Conservation (phyloP, 2,329 filamentous ascomycete species). For the Simplicillium sp. region DNA sequence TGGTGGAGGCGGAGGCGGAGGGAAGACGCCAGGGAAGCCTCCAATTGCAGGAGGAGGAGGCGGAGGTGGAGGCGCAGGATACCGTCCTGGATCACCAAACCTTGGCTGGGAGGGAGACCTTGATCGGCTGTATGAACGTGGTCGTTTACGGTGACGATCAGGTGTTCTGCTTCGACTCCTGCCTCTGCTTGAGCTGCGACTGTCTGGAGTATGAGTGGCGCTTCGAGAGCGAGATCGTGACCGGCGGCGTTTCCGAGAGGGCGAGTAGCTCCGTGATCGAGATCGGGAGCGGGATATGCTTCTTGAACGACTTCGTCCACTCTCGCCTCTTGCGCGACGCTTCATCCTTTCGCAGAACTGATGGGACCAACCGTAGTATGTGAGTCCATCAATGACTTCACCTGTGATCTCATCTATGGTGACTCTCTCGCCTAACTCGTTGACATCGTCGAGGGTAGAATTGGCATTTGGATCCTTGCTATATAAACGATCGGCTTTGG, state of each 20-base stretch:
- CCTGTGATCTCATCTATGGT: conserved; percentile 57
- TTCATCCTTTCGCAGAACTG: conserved; percentile 78
- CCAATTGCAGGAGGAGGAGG: conserved; percentile 15
- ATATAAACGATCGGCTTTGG: conserved; percentile 62
- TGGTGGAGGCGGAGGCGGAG: not conserved
- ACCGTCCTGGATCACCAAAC: conserved; percentile 27
- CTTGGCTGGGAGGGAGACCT: conserved; percentile 25
- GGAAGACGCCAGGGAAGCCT: not conserved
- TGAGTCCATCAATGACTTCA: conserved; percentile 55
- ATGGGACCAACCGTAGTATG: conserved; percentile 83
- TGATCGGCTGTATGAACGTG: conserved; percentile 10
- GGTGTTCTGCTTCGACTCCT: conserved; percentile 14
- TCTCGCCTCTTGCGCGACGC: conserved; percentile 27
- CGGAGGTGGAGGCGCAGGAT: conserved; percentile 30
- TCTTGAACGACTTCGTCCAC: conserved; percentile 9
- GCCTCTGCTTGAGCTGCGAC: conserved; percentile 21
- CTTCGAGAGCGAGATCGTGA: conserved; percentile 14
- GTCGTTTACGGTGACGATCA: conserved; percentile 11
- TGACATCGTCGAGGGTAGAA: conserved; percentile 50
- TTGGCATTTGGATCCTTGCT: conserved; percentile 36
- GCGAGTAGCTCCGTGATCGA: conserved; percentile 20
- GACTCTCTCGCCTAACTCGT: conserved; percentile 63
- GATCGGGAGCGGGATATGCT: conserved; percentile 15
- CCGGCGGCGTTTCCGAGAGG: conserved; percentile 19
- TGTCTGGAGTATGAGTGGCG: conserved; percentile 13